These are phyloP conservation scores for Phytophthora ohioensis DNA, from an alignment of 352 stramenopile genomes.

Conservation along the genomic window DNA sequence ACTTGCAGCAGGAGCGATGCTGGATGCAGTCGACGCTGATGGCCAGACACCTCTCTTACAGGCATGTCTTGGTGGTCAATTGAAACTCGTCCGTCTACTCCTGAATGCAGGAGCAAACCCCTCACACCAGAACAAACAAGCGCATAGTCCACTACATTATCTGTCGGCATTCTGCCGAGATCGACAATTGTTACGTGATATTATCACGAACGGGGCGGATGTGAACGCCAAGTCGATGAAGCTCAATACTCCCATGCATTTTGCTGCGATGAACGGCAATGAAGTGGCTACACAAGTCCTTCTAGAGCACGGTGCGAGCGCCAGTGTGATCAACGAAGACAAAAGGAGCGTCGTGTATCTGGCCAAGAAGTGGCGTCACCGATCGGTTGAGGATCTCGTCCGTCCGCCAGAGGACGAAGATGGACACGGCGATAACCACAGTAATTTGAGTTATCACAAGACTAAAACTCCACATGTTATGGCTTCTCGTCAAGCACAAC, in stretches of 20 bases:
- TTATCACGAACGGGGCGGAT: slow-evolving; percentile 61
- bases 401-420: slow-evolving; percentile 52
- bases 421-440: slow-evolving; percentile 13
- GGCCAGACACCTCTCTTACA: slow-evolving; percentile 68
- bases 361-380: slow-evolving; percentile 78
- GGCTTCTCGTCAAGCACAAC: slow-evolving; percentile 31
- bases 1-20: slow-evolving; percentile 50
- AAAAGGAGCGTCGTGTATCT: slow-evolving; percentile 80
- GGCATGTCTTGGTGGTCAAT: slow-evolving; percentile 63
- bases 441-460: slow-evolving; percentile 13
- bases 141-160: slow-evolving; percentile 71
- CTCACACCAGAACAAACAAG: slow-evolving; percentile 75
- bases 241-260: slow-evolving; percentile 79
- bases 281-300: slow-evolving; percentile 69
- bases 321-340: slow-evolving; percentile 78
- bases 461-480: slow-evolving; percentile 11
- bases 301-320: slow-evolving; percentile 63
- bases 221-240: slow-evolving; percentile 80
- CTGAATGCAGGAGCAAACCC: slow-evolving; percentile 61
- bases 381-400: slow-evolving; percentile 63
- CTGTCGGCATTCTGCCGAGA: slow-evolving; percentile 72
- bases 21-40: slow-evolving; percentile 70
- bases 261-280: slow-evolving; percentile 83
- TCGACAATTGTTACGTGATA: slow-evolving; percentile 49
- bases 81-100: slow-evolving; percentile 59